Conservation (phyloP, 2,329 filamentous ascomycete genomes). For the Graphilbum ipis-grandicollis region DNA sequence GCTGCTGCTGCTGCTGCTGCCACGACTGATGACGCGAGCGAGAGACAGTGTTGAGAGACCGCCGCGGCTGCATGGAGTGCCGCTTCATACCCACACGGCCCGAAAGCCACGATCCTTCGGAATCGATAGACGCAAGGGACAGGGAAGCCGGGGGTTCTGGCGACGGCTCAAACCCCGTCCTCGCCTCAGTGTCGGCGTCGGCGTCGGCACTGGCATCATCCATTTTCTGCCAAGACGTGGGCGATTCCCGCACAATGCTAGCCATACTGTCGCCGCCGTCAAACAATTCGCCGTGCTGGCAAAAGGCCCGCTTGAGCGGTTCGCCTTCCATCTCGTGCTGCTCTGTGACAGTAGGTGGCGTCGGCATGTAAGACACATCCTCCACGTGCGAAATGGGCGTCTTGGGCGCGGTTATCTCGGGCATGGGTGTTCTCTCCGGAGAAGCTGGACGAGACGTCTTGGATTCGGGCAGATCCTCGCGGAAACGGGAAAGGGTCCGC, state of each 20-base stretch:
- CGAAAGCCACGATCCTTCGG: constrained; percentile 89
- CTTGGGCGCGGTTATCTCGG: constrained; percentile 18
- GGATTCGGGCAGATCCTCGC: constrained; percentile 78
- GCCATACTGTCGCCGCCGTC: constrained; percentile 10
- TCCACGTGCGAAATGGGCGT: neutral
- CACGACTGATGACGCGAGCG: constrained; percentile 20
- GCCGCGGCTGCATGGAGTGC: constrained; percentile 20
- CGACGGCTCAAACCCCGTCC: constrained; percentile 18
- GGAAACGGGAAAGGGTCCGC: constrained; percentile 77
- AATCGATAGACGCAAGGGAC: constrained; percentile 86
- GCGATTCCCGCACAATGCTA: constrained; percentile 22
- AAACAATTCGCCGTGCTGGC: neutral
- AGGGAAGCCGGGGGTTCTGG: constrained; percentile 55
- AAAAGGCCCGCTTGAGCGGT: neutral
- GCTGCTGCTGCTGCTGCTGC: constrained; percentile 20
- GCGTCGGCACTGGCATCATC: constrained; percentile 19
- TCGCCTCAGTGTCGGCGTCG: constrained; percentile 3
- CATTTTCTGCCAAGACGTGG: constrained; percentile 21
- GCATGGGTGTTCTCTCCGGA: constrained; percentile 60
- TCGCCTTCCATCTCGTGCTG: neutral
- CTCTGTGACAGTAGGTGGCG: neutral
- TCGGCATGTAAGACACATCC: constrained; percentile 3
- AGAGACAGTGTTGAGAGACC: constrained; percentile 37
- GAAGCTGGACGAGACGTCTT: constrained; percentile 76
- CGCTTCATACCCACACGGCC: constrained; percentile 33